Base-by-base conservation (phyloP, 305 asterid species). In the Fraxinus sp. region DNA sequence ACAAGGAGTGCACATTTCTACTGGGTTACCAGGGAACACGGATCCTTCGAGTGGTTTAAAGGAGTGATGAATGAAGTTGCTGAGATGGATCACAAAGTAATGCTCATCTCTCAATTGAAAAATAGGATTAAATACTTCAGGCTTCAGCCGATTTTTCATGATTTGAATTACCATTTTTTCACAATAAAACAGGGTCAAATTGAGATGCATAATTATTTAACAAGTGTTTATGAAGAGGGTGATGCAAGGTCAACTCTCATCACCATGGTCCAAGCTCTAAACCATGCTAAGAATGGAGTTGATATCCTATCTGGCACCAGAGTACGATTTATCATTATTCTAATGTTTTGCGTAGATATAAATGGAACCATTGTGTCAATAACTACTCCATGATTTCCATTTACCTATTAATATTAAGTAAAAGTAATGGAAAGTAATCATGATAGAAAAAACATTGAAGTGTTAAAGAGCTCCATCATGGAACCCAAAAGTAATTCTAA, bases 11-110 rank as follows among this genome's bases (percentile, higher is more conserved):
- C 98, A 64, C 97, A 94, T 86, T 91, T 94, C 84, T 95, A 89
- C 66, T 94, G 98, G 98, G 98, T 95, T 59, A 95, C 98, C 20
- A 90, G 98, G 89, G 98, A 95, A 76, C 92, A 93, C 4, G 98
- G 94, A n/a, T 95, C 98, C 20, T 94, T 95, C 52, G 98, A 95
- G 87, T 95, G 98, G 98, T 95, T 95, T 87, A 95, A 95, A 87
- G 98, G 96, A 73, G 98, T 95, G 77, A 95, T 95, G 97, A 88
- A 92, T 87, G 98, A 95, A 89, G 87, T 93, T 64, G 98, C 98
- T 18, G 98, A 92, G 88, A 89, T 95, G 93, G 98, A 95, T 89
- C 93, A 90, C 83, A 92, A 95, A 90, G 98, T 92, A 88, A 76
- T 80, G 36, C 78, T 73, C 20, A 66, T 79, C 79, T 28, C 81